Base-by-base conservation (phyloP, 805 yeast species). In the Pichia eremophila region DNA sequence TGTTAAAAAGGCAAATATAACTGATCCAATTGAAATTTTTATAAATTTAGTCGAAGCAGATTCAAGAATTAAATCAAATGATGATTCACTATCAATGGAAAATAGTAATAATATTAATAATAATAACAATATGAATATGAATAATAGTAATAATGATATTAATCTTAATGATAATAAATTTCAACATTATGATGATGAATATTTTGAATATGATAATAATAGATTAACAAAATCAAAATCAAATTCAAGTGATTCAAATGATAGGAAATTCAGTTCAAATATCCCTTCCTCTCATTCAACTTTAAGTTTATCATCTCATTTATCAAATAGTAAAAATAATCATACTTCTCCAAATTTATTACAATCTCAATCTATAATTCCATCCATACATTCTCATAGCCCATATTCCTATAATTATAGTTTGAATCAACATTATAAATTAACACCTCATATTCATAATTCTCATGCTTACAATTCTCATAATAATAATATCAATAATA, bases 41-140 rank as follows among this genome's bases (percentile, higher is more conserved):
- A 69, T 72, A 40, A 69, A 73, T 43, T 64, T 81, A 45, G 81
- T 79, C 3, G 66, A 72, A 37, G 83, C 78, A 37, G 83, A 79
- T 54, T 53, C 54, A 18, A 53, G 56, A 43, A 60, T 63, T 40
- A 56, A 72, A 35, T 63, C 63, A 8, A 47, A 47, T 19, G 42
- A 5, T 53, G 46, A 59, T 4, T 48, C 43, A 12, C 55, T 55
- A 27, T 51, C 55, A 4, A 62, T 56, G 8, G 61, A 56, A 15
- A 41, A 54, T 4, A 60, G 50, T 8, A 45, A 49, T 10, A 45
- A 49, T 10, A 9, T 19, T 19, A 18, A 10, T 18, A 40, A 36
- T 37, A n/a, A 36, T 37, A n/a, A 39, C 37, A 35, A 17, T 18
- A 18, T 25, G 18, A 41, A 45, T 37, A 41, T 28, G 25, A 62